A percentile compares a stretch with the other conserved stretches of the same genome.
phyloP scores from a whole-genome alignment of 352 stramenopile species.

The Phytophthora citricola region DNA sequence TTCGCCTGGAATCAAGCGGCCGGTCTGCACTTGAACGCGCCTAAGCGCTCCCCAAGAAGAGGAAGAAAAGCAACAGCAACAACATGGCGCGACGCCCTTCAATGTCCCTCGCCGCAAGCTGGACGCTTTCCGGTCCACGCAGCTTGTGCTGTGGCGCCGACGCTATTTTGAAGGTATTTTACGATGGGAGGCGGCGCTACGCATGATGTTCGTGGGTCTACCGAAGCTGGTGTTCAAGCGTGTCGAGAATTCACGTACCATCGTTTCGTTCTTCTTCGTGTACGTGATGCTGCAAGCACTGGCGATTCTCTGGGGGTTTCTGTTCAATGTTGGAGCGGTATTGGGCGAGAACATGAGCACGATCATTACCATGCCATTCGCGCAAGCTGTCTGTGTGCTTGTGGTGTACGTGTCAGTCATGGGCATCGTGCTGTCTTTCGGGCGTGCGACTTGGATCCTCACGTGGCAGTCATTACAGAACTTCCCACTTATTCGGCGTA shows the following conservation, averaged over 20 bases:
- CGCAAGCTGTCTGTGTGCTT: conserved; percentile 78
- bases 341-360: conserved; percentile 87
- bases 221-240: conserved; percentile 60
- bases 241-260: conserved; percentile 56
- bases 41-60: conserved; percentile 6
- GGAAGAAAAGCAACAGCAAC: conserved; percentile 7
- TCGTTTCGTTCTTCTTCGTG: conserved; percentile 85
- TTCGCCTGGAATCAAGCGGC: conserved; percentile 15
- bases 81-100: conserved; percentile 13
- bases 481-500: conserved; percentile 87
- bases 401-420: conserved; percentile 87
- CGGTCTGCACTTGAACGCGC: neutral
- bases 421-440: conserved; percentile 85
- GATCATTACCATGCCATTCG: conserved; percentile 84
- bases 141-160: conserved; percentile 51
- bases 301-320: conserved; percentile 87
- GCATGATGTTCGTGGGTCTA: conserved; percentile 62
- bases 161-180: conserved; percentile 75
- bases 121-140: conserved; percentile 28
- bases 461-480: conserved; percentile 89
- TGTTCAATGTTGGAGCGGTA: conserved; percentile 87
- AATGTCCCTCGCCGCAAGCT: conserved; percentile 14
- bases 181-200: conserved; percentile 65
- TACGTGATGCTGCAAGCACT: conserved; percentile 88
- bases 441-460: conserved; percentile 87